A percentile compares a stretch with the other conserved stretches of the same genome.
These are phyloP conservation scores for Fusarium pseudoanthophilum DNA, from an alignment of 2,329 filamentous ascomycete species.

Conservation along the genomic window DNA sequence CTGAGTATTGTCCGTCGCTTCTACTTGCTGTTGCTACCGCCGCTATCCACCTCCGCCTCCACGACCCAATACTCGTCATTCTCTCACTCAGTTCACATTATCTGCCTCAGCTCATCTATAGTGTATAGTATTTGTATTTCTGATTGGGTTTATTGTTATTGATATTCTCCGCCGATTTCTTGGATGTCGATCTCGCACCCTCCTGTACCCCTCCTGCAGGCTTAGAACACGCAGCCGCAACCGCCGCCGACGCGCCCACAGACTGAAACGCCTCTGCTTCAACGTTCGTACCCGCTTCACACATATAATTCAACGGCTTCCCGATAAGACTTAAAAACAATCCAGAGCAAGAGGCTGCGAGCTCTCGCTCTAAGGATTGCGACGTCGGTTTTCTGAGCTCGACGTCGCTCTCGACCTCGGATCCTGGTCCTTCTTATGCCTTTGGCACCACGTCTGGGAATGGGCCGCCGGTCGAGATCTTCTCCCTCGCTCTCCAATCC, in stretches of 20 bases:
- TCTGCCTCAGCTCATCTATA: constrained; percentile 17
- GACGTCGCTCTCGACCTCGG: constrained; percentile 40
- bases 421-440: constrained; percentile 42
- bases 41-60: constrained; percentile 33
- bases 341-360: constrained; percentile 17
- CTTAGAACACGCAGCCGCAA: constrained; percentile 28
- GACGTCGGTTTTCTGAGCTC: constrained; percentile 33
- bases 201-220: constrained; percentile 26
- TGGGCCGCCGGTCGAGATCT: constrained; percentile 44
- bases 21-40: constrained; percentile 9
- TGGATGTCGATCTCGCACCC: constrained; percentile 19
- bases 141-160: not conserved
- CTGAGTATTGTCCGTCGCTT: constrained; percentile 15
- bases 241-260: constrained; percentile 28
- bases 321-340: constrained; percentile 11
- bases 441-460: constrained; percentile 44
- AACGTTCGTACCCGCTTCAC: constrained; percentile 23
- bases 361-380: constrained; percentile 33
- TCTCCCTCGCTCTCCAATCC: constrained; percentile 53
- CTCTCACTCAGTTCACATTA: constrained; percentile 23
- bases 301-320: constrained; percentile 25
- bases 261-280: constrained; percentile 24
- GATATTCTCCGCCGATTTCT: constrained; percentile 7
- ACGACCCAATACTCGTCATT: constrained; percentile 26
- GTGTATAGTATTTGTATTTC: constrained; percentile 11